Evolutionary conservation across 345 rosid genomes (phyloP), one percentile per base, ranked within the genome.

Genomic region (Raphanus raphanistrum): DNA sequence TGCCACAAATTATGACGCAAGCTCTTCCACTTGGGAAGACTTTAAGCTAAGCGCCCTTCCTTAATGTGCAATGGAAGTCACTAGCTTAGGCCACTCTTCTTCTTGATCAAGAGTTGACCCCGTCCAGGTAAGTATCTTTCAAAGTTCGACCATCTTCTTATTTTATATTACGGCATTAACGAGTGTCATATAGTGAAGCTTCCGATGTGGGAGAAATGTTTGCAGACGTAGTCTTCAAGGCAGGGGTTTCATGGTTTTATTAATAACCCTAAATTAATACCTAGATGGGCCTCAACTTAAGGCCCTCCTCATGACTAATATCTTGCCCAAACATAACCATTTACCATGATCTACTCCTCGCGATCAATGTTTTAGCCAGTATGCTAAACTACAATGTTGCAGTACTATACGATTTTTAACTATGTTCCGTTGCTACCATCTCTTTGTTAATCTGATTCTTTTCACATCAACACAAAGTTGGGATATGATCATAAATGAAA

Each of bases 1-100:
- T 69, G 1, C 76, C 66, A 85, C 86, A 86, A 88, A 87, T 84
- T 80, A 84, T 84, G 86, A 82, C 82, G 84, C 78, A 85, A 85
- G 84, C 89, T 84, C 92, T 84, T 59, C 86, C 74, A 7, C 84
- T 9, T 35, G 75, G 66, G 81, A 48, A 83, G 85, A 80, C 79
- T 79, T 83, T 83, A 83, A 11, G 71, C 78, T 28, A 8, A 71
- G 74, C 63, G 48, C 80, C 76, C 77, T 16, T 70, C 74, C 72
- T 0, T 0, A 0, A 29, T 2, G 84, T 82, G 80, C 85, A 35
- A 82, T 82, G 78, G 55, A 57, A 8, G 73, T 79, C 73, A 76
- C 81, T 76, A 60, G 72, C 78, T 71, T 82, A 79, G 81, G 70
- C 76, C 81, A 76, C 79, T 62, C 59, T 3, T 4, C 70, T 79